These are phyloP conservation scores for Hymenochaete sp. DNA, from an alignment of 1,284 basidiomycete genomes.

Conservation along the genomic window DNA sequence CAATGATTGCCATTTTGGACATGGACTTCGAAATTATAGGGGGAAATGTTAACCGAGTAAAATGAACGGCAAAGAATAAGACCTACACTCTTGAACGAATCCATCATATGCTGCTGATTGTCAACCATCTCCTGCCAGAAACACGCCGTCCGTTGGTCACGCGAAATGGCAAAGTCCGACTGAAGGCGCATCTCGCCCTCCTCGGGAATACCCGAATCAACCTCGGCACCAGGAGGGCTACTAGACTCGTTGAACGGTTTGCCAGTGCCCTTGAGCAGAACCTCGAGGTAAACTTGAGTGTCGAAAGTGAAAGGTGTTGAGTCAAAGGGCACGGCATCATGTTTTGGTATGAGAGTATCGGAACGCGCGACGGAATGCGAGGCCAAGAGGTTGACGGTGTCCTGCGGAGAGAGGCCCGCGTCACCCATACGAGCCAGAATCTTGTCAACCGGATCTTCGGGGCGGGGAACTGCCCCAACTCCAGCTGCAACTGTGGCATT, in stretches of 20 bases:
- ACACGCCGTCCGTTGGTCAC: conserved; percentile 18
- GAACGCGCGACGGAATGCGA: conserved; percentile 20
- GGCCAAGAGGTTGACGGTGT: conserved; percentile 26
- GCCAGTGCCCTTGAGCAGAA: conserved; percentile 19
- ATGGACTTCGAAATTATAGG: conserved; percentile 20
- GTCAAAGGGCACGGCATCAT: conserved; percentile 20
- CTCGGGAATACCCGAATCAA: conserved; percentile 11
- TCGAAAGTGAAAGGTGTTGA: conserved; percentile 21
- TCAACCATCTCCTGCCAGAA: conserved; percentile 21
- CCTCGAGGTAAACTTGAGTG: conserved; percentile 20
- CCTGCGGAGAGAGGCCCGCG: conserved; percentile 24
- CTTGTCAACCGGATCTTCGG: conserved; percentile 24
- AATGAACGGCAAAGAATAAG: background rate
- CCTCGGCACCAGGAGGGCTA: conserved; percentile 10
- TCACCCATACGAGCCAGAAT: conserved; percentile 24
- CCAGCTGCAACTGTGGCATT: conserved; percentile 23
- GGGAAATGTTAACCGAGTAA: conserved; percentile 17
- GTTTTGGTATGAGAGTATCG: conserved; percentile 17
- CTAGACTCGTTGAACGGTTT: conserved; percentile 13
- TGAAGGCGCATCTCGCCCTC: conserved; percentile 16
- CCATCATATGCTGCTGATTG: conserved; percentile 17
- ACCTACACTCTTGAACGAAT: conserved; percentile 9
- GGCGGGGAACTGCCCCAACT: conserved; percentile 23
- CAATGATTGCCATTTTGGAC: conserved; percentile 27
- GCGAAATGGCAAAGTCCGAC: conserved; percentile 18